Base-by-base conservation (phyloP, 2,329 filamentous ascomycete genomes). In the Torrubiella hemipterigena region DNA sequence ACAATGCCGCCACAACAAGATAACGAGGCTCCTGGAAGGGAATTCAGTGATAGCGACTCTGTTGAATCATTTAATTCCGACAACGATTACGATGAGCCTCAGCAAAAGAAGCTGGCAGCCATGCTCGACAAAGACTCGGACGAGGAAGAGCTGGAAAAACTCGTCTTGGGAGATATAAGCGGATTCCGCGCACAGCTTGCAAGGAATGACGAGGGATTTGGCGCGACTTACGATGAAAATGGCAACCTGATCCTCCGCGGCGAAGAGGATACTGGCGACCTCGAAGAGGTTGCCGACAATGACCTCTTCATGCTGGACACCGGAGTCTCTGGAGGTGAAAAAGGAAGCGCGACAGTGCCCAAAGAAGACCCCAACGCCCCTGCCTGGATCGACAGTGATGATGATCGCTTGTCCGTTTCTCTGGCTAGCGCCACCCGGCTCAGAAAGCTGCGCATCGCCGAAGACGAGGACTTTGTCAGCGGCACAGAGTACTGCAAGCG, bases 321-420 rank as follows among this genome's bases (percentile, higher is more conserved):
- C 2, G 75, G 73, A 24, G 61, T 67, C 16, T 57, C 59, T 2
- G 55, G 58, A 15, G 43, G 45, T n/a, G 52, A 46, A 14, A 50
- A 55, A 21, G 31, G 48, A 13, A 20, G 40, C 25, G 42, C 45
- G 14, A 37, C 45, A 16, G 38, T 39, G 2, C 27, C 34, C 17
- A 29, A 33, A 10, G 35, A 41, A 11, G 40, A 47, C 12, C 46
- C 40, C 28, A 61, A 68, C 25, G 61, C 63, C 14, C 67, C 78
- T 3, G 82, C 76, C 2, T 98, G 91, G 91, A 77, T 87, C 43
- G 91, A 98, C 52, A 96, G 87, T 54, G 91, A 98, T 46, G 91
- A 98, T 49, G 91, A 96, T 49, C 73, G 83, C 32, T 62, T 95
- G 39, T 73, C 76, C 6, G 69, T 98, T 29, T 96, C 89, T 11